Base-by-base conservation (phyloP, 768 basidiomycete species). In the Boletus reticuloceps region DNA sequence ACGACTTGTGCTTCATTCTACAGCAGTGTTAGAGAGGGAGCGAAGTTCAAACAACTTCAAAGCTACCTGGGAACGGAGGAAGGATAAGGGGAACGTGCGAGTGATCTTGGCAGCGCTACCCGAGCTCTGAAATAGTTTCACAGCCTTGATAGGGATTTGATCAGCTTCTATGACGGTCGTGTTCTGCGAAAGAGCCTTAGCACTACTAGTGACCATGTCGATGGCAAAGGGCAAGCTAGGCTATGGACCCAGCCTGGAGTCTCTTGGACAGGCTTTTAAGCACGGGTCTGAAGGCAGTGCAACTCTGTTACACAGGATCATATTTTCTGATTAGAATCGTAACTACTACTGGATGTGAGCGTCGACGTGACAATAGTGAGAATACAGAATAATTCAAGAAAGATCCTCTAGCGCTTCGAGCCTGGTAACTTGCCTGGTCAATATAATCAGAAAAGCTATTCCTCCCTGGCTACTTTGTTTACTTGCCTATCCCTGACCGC, bases 401-500 rank as follows among this genome's bases (percentile, higher is more conserved):
- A 67, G 61, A 54, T 71, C 69, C 54, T 79, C 78, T 47, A 81
- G 56, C 6, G 74, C 77, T 65, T 83, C 82, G 29, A 83, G 71
- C 48, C 80, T 71, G 16, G 69, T 55, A 37, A 83, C 77, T 71
- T 84, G 82, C 54, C 82, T 72, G 51, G 17, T 25, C 41, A 14
- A 49, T 39, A 40, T 45, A 32, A 48, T 63, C 29, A 63, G 56
- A 49, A 50, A 54, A 50, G 1, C 14, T 47, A 20, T 20, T 10
- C 17, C 13, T 39, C 40, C 17, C 5, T 34, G 16, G 17, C 20
- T 11, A 12, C n/a, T 10, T 22, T 20, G 13, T 51, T 12, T 36
- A 62, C 65, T 62, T 54, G 89, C 93, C 82, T 81, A 72, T 98
- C 95, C 51, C 96, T 75, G 37, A 89, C 82, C 5, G 92, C 95